phyloP scores from a whole-genome alignment of 2,329 filamentous ascomycete genomes.

The Conoideocrella luteorostrata region DNA sequence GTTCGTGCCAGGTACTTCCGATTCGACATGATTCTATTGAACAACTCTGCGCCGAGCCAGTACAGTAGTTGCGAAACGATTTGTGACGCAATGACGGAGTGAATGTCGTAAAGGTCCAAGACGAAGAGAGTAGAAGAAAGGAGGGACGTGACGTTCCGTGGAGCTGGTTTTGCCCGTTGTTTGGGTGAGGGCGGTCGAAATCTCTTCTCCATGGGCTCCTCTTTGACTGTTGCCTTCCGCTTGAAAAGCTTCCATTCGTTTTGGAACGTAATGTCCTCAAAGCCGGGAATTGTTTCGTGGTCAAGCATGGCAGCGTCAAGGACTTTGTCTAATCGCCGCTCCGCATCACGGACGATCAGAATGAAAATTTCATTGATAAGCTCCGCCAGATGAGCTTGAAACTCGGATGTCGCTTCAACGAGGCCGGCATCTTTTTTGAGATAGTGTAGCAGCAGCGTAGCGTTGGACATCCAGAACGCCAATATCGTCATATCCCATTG shows the following conservation, averaged over 20 bases:
- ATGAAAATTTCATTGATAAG: constrained; percentile 98
- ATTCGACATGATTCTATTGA: constrained; percentile 97
- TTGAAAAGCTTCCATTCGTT: constrained; percentile 99
- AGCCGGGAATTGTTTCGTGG: constrained; percentile 94
- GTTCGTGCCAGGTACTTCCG: constrained; percentile 89
- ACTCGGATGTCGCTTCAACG: constrained; percentile 73
- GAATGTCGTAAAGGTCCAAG: constrained; percentile 95
- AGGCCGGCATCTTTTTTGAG: constrained; percentile 88
- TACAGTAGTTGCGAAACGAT: constrained; percentile 90
- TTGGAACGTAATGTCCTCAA: constrained; percentile 94
- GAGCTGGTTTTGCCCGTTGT: constrained; percentile 82
- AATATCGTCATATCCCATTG: constrained; percentile 99
- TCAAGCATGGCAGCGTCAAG: constrained; percentile 91
- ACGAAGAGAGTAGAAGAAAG: constrained; percentile 95
- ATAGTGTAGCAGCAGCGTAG: constrained; percentile 90
- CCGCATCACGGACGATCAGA: constrained; percentile 90
- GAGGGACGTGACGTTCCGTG: constrained; percentile 90
- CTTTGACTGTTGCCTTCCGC: constrained; percentile 81
- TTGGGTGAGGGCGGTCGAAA: constrained; percentile 91
- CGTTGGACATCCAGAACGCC: constrained; percentile 98
- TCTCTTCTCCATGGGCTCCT: constrained; percentile 83
- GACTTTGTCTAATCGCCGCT: constrained; percentile 92
- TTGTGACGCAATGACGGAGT: constrained; percentile 91
- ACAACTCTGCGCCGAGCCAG: constrained; percentile 92
- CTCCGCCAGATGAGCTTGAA: constrained; percentile 88